These are phyloP conservation scores for Petunia secreta DNA, from an alignment of 257 asterid species.

Conservation along the genomic window DNA sequence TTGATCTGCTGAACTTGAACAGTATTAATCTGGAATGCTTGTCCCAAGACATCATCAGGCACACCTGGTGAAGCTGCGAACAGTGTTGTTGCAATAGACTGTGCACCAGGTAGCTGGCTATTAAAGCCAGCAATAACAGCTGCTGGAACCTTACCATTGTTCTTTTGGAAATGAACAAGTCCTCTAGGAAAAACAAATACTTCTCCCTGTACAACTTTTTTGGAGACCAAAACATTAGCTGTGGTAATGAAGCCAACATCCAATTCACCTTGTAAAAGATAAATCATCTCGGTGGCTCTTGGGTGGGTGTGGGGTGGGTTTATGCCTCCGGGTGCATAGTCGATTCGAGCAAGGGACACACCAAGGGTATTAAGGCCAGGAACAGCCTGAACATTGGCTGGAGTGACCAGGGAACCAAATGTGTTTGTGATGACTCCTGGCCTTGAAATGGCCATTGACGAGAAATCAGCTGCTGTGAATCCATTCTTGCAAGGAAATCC, in stretches of 20 bases:
- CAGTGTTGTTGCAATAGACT: slow-evolving; percentile 60
- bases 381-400: slow-evolving; percentile 59
- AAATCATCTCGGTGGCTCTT: slow-evolving; percentile 80
- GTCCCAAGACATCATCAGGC: slow-evolving; percentile 65
- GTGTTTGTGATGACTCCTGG: slow-evolving; percentile 72
- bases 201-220: slow-evolving; percentile 64
- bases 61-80: slow-evolving; percentile 65
- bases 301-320: slow-evolving; percentile 93
- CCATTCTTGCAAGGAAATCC: slow-evolving; percentile 65
- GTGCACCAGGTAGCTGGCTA: slow-evolving; percentile 80
- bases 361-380: slow-evolving; percentile 93
- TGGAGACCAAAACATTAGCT: slow-evolving; percentile 58
- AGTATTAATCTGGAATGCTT: slow-evolving; percentile 59
- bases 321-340: slow-evolving; percentile 80
- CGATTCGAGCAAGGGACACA: slow-evolving; percentile 71
- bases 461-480: slow-evolving; percentile 64
- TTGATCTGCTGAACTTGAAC: slow-evolving; percentile 67
- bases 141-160: slow-evolving; percentile 57
- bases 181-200: slow-evolving; percentile 69
- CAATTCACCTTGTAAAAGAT: slow-evolving; percentile 68
- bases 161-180: slow-evolving; percentile 84
- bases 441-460: slow-evolving; percentile 43
- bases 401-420: slow-evolving; percentile 62
- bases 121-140: slow-evolving; percentile 75
- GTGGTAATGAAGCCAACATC: slow-evolving; percentile 89